Evolutionary conservation across 768 basidiomycete genomes (phyloP), one percentile per base, ranked within the genome.

Genomic region (Pseudohyphozyma bogoriensis): DNA sequence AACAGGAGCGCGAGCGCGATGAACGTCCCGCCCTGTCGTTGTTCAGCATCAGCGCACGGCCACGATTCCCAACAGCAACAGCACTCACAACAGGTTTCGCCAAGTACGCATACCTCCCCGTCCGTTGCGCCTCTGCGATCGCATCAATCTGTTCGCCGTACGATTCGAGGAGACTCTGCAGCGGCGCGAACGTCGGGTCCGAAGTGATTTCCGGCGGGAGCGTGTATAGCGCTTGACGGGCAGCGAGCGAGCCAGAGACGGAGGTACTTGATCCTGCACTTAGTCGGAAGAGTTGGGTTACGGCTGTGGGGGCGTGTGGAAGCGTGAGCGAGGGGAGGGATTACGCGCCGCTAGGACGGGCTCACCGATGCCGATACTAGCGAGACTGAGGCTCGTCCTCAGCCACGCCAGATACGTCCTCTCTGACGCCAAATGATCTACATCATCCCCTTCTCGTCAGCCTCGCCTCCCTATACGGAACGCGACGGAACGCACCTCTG

Each of bases 391-490:
- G 57, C 79, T 79, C 29, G 80, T 80, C 40, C 80, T 72, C 24
- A 80, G 73, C 69, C 80, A 81, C 16, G 80, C 79, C 4, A 81
- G 72, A 62, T 78, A 80, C 7, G 79, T 81, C 32, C 79, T 72
- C 62, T 81, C 80, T 12, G 74, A 74, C 2, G 80, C 78, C 6
- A 81, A 74, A 60, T 81, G 80, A 68, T 81, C n/a, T n/a, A n/a
- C n/a, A n/a, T n/a, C n/a, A n/a, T n/a, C n/a, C n/a, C n/a, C n/a
- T n/a, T n/a, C n/a, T n/a, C n/a, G n/a, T n/a, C n/a, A n/a, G n/a
- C n/a, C n/a, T n/a, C n/a, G n/a, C n/a, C n/a, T n/a, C n/a, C n/a
- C n/a, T n/a, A n/a, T n/a, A n/a, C n/a, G n/a, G n/a, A n/a, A n/a
- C n/a, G n/a, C n/a, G n/a, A n/a, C n/a, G n/a, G n/a, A n/a, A n/a